Evolutionary conservation across 1,284 basidiomycete genomes (phyloP), one percentile per base, ranked within the genome.

Genomic region (Wallemia hederae): DNA sequence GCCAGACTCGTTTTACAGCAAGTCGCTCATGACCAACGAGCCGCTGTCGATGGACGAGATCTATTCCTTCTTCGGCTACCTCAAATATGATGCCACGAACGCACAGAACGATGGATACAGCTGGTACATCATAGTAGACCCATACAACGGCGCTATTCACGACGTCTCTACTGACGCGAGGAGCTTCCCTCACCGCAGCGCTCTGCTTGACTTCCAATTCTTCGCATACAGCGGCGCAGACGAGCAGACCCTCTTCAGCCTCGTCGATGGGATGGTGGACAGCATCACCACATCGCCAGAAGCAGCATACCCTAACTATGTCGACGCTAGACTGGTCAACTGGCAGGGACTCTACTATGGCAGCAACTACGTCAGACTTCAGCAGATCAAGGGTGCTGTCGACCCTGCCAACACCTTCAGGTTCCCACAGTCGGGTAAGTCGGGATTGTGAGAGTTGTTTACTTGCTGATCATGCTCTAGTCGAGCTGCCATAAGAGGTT

Each of bases 191-290:
- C 64, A 67, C 60, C 63, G 70, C 15, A 64, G 66, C 61, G 66
- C 65, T 15, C 66, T 68, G 29, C 62, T 70, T 5, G 63, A 60
- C 19, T 68, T 66, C 61, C 70, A 71, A 59, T 63, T 71, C 49
- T 70, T 71, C 61, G 69, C 69, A 1, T 49, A 17, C 39, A 17
- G 14, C n/a, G 39, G 39, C 19, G 39, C 5, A 15, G 60, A 63
- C 25, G 49, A 63, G 27, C 63, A 62, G 0, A 14, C 11, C 11
- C n/a, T 49, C 5, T 64, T 67, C 28, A 62, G 67, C 17, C 63
- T 69, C 9, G 66, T 69, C 28, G 62, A 69, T 33, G 55, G 67
- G 17, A 62, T 66, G 59, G 60, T 63, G 25, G 59, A 56, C 56
- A 34, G 59, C 60, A 29, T 59, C 61, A 59, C 63, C 33, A 1